Percentiles rank a stretch among this genome's conserved stretches.
phyloP scores from a whole-genome alignment of 345 rosid species.

The Syzygium aromaticum region DNA sequence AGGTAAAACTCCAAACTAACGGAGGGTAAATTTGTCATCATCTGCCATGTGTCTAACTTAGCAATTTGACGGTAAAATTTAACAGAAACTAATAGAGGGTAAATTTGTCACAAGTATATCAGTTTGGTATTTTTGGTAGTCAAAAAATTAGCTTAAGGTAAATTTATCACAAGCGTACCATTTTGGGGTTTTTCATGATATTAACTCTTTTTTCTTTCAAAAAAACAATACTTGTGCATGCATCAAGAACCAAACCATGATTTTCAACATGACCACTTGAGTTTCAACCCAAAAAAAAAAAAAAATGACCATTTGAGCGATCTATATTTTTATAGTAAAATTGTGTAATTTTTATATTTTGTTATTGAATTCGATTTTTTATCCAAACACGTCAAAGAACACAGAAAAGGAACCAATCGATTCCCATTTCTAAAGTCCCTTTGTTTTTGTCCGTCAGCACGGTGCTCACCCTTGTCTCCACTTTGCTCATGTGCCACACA shows the following conservation, averaged over 20 bases:
- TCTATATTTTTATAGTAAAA: not conserved
- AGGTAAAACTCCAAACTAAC: too few species aligned
- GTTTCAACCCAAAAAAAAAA: too few species aligned
- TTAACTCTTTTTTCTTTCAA: too few species aligned
- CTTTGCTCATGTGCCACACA: not conserved
- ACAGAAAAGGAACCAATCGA: not conserved
- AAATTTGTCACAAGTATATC: too few species aligned
- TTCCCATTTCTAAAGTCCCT: not conserved
- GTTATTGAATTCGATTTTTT: not conserved
- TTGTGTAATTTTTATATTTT: not conserved
- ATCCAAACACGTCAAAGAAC: not conserved
- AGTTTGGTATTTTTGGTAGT: too few species aligned
- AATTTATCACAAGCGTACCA: too few species aligned
- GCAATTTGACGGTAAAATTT: too few species aligned
- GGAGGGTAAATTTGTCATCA: too few species aligned
- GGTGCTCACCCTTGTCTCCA: not conserved
- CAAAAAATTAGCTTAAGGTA: too few species aligned
- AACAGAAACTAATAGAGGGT: too few species aligned
- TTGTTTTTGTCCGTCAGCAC: rapidly evolving
- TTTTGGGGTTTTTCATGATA: too few species aligned
- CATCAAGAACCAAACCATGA: not conserved
- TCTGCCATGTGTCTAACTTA: too few species aligned
- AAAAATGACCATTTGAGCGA: not conserved
- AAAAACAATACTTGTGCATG: not conserved
- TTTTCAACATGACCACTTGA: not conserved